phyloP scores from a whole-genome alignment of 768 basidiomycete species.

The Termitomyces eurrhizus region DNA sequence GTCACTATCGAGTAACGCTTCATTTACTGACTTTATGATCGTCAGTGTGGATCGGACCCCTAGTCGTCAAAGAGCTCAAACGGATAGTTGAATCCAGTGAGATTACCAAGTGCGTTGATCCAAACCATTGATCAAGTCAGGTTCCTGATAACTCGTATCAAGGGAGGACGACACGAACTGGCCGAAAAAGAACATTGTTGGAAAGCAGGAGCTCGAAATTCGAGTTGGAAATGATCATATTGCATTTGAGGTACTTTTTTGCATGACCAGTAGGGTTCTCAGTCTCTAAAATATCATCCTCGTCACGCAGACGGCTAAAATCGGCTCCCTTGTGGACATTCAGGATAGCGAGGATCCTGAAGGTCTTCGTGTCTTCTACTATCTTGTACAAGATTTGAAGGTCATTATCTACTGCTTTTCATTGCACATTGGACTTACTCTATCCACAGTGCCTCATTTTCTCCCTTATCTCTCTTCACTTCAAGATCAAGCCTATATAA shows the following conservation, averaged over 20 bases:
- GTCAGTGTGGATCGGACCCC: slow-evolving; percentile 90
- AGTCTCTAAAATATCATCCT: neutral
- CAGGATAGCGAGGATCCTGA: slow-evolving; percentile 97
- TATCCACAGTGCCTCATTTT: slow-evolving; percentile 86
- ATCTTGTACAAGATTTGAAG: slow-evolving; percentile 96
- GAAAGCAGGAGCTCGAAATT: slow-evolving; percentile 97
- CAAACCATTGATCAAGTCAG: neutral
- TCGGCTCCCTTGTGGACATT: slow-evolving; percentile 94
- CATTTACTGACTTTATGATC: neutral
- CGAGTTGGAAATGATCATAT: slow-evolving; percentile 94
- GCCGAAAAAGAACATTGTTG: slow-evolving; percentile 99
- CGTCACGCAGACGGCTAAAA: slow-evolving; percentile 83
- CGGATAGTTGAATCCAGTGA: slow-evolving; percentile 91
- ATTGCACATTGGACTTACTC: neutral
- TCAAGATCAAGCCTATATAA: slow-evolving; percentile 99
- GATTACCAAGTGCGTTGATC: slow-evolving; percentile 75
- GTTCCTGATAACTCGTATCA: slow-evolving; percentile 7
- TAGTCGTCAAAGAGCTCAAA: slow-evolving; percentile 93
- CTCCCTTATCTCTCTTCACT: slow-evolving; percentile 96
- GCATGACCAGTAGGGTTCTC: neutral
- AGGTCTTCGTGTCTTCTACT: slow-evolving; percentile 96
- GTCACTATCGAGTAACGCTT: neutral
- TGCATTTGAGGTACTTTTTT: slow-evolving; percentile 74
- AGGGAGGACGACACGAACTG: slow-evolving; percentile 98
- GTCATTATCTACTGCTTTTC: slow-evolving; percentile 33